phyloP scores from a whole-genome alignment of 169 alveolate genomes.

The Cryptosporidium viatorum region DNA sequence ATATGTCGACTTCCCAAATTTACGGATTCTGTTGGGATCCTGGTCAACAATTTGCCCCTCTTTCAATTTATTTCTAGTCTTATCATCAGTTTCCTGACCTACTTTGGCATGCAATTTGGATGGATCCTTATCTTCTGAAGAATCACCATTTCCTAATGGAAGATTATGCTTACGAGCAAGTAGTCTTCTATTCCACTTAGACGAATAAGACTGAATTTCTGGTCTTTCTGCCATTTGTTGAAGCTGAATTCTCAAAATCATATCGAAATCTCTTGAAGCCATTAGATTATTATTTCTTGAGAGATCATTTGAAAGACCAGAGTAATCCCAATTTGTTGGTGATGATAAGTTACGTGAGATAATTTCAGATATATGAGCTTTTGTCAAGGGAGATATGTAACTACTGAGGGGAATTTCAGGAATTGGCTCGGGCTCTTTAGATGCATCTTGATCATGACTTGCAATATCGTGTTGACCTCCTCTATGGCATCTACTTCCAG shows the following conservation, averaged over 20 bases:
- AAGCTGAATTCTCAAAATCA: conserved; percentile 60
- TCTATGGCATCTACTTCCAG: neutral
- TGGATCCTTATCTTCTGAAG: neutral
- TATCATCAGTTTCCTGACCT: neutral
- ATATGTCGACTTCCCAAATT: conserved; percentile 69
- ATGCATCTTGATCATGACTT: neutral
- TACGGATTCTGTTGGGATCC: conserved; percentile 17
- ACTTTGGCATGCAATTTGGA: neutral
- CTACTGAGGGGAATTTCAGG: conserved; percentile 34
- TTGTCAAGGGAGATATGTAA: conserved; percentile 49
- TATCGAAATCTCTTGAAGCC: conserved; percentile 65
- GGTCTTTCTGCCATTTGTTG: conserved; percentile 76
- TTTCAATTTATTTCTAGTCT: conserved; percentile 15
- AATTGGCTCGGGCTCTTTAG: conserved; percentile 13
- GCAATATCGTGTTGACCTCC: conserved; percentile 3
- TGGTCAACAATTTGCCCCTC: conserved; percentile 20
- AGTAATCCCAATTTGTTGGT: conserved; percentile 19
- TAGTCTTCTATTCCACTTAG: conserved; percentile 65
- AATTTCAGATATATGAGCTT: conserved; percentile 30
- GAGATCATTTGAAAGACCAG: neutral
- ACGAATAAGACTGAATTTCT: conserved; percentile 72
- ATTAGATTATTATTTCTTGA: conserved; percentile 28
- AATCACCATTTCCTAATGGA: neutral
- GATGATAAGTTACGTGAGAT: conserved; percentile 4
- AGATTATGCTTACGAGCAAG: conserved; percentile 60